Evolutionary conservation across 768 basidiomycete genomes (phyloP), one percentile per base, ranked within the genome.

Genomic region (Crepidotus variabilis): DNA sequence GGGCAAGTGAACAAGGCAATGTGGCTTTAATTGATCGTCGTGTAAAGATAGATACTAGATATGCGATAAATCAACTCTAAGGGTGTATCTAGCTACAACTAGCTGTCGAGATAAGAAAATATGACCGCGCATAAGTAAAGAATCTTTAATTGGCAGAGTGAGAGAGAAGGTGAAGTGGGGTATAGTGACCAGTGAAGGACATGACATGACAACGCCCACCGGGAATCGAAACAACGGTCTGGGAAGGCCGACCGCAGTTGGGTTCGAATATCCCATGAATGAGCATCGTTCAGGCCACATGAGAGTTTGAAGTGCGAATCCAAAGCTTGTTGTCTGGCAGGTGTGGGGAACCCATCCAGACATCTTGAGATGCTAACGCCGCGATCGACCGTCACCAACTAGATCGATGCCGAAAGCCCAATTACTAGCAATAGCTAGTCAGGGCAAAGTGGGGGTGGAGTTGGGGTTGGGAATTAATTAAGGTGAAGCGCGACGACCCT

Each of bases 381-480:
- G 39, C 39, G 39, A 43, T 43, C 39, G 39, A 43, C 39, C 39
- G 39, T 14, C 39, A 43, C 14, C 39, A 43, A 16, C 18, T 3
- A 43, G 39, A 5, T 43, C 39, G 28, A 43, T 43, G 39, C 39
- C 39, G 39, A 43, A 16, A 43, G 39, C 39, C 39, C 39, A 16
- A 43, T 43, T 16, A 43, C 39, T 43, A 14, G 39, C 39, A 43
- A 43, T 14, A 43, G 39, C 39, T 16, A 43, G 39, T 11, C 39
- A 43, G 18, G 39, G 39, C 39, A 20, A 43, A 14, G 39, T 43
- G 39, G 39, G 39, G 62, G 57, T 62, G 52, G 52, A 16, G 24
- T 58, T 61, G 46, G 43, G 22, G 47, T 46, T 54, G 52, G 34
- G 24, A 55, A 39, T 47, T 46, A 51, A 56, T 53, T 52, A 57